These are phyloP conservation scores for Ascochyta clinopodiicola DNA, from an alignment of 2,329 filamentous ascomycete species.

Conservation along the genomic window DNA sequence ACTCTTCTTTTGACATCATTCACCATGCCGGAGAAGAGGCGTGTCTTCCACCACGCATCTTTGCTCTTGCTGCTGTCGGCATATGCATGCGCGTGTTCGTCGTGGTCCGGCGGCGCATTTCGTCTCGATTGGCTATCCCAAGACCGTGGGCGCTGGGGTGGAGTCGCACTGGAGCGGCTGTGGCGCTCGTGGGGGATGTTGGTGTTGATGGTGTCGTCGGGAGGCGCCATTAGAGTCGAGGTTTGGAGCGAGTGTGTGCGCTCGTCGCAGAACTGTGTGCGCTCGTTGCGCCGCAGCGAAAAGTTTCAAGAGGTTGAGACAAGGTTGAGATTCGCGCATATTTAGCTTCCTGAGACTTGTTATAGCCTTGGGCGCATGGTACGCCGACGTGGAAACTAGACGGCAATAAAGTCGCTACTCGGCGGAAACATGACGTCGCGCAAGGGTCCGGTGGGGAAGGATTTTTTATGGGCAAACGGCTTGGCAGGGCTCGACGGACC, in stretches of 20 bases:
- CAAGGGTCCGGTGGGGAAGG: constrained; percentile 13
- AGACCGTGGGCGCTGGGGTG: constrained; percentile 22
- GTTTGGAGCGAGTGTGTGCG: neutral
- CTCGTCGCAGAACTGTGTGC: neutral
- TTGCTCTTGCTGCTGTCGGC: neutral
- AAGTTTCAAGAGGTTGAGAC: neutral
- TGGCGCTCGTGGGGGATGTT: constrained; percentile 23
- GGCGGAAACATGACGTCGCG: constrained; percentile 5
- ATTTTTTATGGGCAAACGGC: neutral
- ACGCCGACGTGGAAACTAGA: constrained; percentile 10
- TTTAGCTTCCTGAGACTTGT: constrained; percentile 1
- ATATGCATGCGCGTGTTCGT: no score
- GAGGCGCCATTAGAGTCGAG: constrained; percentile 20
- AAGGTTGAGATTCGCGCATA: neutral
- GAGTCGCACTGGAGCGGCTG: constrained; percentile 18
- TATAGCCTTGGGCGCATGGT: neutral
- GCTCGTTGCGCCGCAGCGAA: neutral
- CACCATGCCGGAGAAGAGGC: constrained; percentile 78
- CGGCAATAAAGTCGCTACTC: constrained; percentile 3
- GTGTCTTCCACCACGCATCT: constrained; percentile 73
- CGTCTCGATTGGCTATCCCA: constrained; percentile 3
- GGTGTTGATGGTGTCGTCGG: constrained; percentile 27
- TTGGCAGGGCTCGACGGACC: neutral
- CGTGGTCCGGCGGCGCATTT: no score
- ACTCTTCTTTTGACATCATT: constrained; percentile 76